Percentiles rank a stretch among this genome's conserved stretches.
Conservation (phyloP, 352 stramenopile species). For the Globisporangium irregulare region DNA sequence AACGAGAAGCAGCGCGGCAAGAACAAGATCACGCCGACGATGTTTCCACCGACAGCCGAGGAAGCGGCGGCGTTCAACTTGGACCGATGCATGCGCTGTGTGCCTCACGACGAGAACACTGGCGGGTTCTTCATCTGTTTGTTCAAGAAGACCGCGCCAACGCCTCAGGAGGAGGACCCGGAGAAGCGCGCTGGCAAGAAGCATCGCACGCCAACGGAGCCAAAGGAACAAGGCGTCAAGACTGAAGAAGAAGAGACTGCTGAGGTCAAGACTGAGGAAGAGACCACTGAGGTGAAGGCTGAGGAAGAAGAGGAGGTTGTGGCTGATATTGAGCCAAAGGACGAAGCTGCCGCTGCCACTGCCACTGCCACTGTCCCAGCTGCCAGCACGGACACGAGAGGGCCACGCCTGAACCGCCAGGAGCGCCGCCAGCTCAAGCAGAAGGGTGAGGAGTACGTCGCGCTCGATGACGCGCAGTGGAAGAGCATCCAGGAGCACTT, state of each 20-base stretch:
- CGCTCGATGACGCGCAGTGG: conserved; percentile 60
- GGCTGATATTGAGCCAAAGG: conserved; percentile 18
- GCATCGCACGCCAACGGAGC: conserved; percentile 21
- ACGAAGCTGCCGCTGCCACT: background rate
- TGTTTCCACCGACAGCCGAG: conserved; percentile 88
- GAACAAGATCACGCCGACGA: conserved; percentile 79
- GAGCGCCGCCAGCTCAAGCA: conserved; percentile 47
- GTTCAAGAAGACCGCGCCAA: conserved; percentile 89
- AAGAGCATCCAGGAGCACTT: conserved; percentile 75
- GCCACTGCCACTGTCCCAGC: background rate
- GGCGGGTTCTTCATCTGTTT: conserved; percentile 99
- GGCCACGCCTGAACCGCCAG: conserved; percentile 25
- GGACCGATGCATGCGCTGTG: conserved; percentile 94
- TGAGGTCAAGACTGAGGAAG: conserved; percentile 5
- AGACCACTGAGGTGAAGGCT: background rate
- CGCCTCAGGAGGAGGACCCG: conserved; percentile 30
- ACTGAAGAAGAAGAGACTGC: conserved; percentile 18
- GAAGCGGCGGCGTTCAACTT: conserved; percentile 81
- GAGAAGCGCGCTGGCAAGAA: conserved; percentile 20
- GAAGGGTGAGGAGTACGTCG: conserved; percentile 74
- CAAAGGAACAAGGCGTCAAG: conserved; percentile 13
- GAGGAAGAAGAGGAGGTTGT: conserved; percentile 6
- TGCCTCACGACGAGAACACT: conserved; percentile 98
- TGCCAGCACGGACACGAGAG: conserved; percentile 3
- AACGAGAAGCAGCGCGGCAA: conserved; percentile 64